Evolutionary conservation across 352 stramenopile genomes (phyloP), one percentile per base, ranked within the genome.

Genomic region (Phytophthora melonis): DNA sequence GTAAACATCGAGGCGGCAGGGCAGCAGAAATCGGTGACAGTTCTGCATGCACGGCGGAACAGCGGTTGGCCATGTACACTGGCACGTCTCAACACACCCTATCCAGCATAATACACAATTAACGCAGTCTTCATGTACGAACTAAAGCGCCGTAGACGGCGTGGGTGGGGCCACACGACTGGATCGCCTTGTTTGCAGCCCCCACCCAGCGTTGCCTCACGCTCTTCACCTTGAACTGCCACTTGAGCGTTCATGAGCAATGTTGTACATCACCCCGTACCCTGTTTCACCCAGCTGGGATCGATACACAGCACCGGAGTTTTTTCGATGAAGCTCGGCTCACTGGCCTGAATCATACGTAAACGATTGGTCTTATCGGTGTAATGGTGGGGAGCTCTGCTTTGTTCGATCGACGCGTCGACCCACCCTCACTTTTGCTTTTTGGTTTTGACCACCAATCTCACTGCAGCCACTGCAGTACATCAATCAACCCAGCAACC

Each of bases 271-370:
- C 56, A 53, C 50, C 25, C 36, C 45, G 9, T 63, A 23, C 57
- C 13, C 54, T 27, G 41, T 45, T 54, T 52, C 7, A 60, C 36
- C 57, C 67, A 68, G 19, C 39, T 68, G 59, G 32, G 43, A 47
- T 52, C 43, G 16, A 49, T 55, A 23, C 52, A 62, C 39, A 47
- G 32, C 21, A 18, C 36, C 5, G 18, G 7, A 45, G 39, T 34
- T 45, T 45, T 56, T 62, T 69, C n/a, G 30, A 49, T 55, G 55
- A 64, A 30, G 43, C 25, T 27, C 27, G 30, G 25, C 7, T 39
- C 49, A 63, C 57, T 72, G 63, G 27, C n/a, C 69, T 36, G 49
- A 76, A 76, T 60, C 69, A 76, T 71, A 64, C 57, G 69, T 58
- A 30, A 61, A 25, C 43, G 23, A 30, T 59, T 64, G 47, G 58